Evolutionary conservation across 2,329 filamentous ascomycete species (phyloP).

Genomic region (Penicillium psychrosexuale): DNA sequence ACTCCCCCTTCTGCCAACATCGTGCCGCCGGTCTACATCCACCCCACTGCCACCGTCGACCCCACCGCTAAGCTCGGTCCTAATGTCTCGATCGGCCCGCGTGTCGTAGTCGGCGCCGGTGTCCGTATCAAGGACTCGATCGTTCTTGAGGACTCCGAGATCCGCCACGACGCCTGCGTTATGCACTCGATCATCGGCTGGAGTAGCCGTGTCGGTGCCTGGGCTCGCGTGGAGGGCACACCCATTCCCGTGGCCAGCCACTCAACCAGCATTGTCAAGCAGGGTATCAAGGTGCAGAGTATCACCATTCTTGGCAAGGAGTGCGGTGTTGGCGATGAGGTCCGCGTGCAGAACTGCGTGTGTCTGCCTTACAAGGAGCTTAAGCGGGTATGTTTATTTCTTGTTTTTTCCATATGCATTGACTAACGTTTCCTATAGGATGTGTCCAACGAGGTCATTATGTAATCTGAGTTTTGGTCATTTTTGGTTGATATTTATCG

Average conservation of each 20-base stretch:
- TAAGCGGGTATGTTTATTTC: conserved; percentile 70
- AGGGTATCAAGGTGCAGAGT: conserved; percentile 96
- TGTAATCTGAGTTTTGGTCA: conserved; percentile 57
- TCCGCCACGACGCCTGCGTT: conserved; percentile 95
- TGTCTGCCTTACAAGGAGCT: conserved; percentile 97
- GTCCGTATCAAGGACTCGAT: conserved; percentile 94
- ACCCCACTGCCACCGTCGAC: conserved; percentile 85
- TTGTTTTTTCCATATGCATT: not conserved
- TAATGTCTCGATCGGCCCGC: conserved; percentile 94
- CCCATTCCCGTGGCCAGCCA: conserved; percentile 84
- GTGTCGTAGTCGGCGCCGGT: conserved; percentile 77
- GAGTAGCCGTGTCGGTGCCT: conserved; percentile 94
- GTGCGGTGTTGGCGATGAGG: conserved; percentile 87
- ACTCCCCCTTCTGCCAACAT: conserved; percentile 81
- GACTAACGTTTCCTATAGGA: conserved; percentile 26
- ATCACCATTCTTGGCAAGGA: conserved; percentile 98
- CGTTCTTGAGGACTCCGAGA: conserved; percentile 88
- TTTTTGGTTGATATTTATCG: conserved; percentile 18
- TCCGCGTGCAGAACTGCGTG: conserved; percentile 95
- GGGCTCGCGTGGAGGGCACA: conserved; percentile 95
- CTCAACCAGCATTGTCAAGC: conserved; percentile 92
- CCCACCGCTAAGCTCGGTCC: conserved; percentile 94
- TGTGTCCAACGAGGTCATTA: conserved; percentile 68
- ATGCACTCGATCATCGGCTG: conserved; percentile 96
- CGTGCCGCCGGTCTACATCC: conserved; percentile 89